phyloP scores from a whole-genome alignment of 345 rosid genomes.

The Eucalyptus caleyi region DNA sequence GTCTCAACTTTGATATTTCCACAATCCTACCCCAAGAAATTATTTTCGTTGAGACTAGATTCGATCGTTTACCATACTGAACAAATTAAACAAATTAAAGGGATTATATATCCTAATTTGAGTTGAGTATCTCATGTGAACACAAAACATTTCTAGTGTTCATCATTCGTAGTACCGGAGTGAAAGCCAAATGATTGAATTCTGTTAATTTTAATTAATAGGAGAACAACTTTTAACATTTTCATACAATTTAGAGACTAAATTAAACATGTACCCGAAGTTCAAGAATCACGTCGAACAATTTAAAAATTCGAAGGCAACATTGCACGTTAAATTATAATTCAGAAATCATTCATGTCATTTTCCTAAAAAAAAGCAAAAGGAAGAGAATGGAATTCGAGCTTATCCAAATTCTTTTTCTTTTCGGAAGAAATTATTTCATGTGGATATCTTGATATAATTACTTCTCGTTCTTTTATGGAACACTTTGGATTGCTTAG shows the following conservation, averaged over 20 bases:
- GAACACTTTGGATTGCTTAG: background rate
- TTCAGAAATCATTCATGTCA: fast-evolving
- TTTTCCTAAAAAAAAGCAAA: no score
- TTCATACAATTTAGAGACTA: fast-evolving
- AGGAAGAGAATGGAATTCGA: background rate
- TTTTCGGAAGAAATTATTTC: no score
- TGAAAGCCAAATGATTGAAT: background rate
- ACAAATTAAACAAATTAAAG: background rate
- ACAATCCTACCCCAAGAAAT: background rate
- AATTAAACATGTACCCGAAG: fast-evolving
- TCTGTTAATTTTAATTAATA: background rate
- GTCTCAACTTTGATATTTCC: background rate
- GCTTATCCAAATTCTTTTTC: background rate
- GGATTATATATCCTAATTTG: background rate
- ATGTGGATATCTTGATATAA: background rate
- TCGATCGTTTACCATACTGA: background rate
- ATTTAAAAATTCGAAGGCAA: background rate
- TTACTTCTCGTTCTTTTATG: background rate
- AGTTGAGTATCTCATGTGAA: background rate
- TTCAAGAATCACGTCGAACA: fast-evolving
- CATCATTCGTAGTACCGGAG: background rate
- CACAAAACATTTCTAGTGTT: fast-evolving
- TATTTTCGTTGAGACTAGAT: fast-evolving
- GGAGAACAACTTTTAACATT: background rate
- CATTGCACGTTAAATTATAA: no score